Percentiles rank a stretch among this genome's conserved stretches.
Evolutionary conservation across 1,284 basidiomycete species (phyloP).

Genomic region (Irpex lacteus): DNA sequence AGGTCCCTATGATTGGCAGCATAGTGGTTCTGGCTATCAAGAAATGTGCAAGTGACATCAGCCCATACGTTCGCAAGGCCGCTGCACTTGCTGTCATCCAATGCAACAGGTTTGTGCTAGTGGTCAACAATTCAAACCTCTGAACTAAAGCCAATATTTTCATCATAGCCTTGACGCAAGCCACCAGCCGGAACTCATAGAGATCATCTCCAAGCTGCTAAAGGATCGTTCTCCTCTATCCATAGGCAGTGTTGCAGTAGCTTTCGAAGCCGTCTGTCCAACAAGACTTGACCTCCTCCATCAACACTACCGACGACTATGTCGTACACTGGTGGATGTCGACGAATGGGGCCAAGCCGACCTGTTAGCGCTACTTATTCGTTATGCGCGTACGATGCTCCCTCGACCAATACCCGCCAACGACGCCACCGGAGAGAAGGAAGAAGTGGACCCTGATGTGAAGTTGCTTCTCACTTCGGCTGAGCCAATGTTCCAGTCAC

Average conservation of each 20-base stretch:
- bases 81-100: constrained; percentile 90
- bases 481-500: constrained; percentile 78
- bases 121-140: not conserved
- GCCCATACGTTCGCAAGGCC: constrained; percentile 92
- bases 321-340: constrained; percentile 81
- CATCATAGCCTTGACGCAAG: constrained; percentile 66
- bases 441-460: constrained; percentile 73
- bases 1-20: constrained; percentile 82
- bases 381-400: constrained; percentile 87
- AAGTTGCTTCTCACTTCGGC: constrained; percentile 72
- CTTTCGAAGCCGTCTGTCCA: constrained; percentile 84
- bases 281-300: constrained; percentile 86
- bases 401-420: constrained; percentile 51
- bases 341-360: constrained; percentile 97
- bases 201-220: constrained; percentile 74
- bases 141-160: not conserved
- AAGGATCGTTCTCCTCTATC: constrained; percentile 86
- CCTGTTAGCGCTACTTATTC: constrained; percentile 73
- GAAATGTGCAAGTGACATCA: constrained; percentile 87
- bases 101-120: constrained; percentile 69
- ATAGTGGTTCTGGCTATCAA: constrained; percentile 88
- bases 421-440: constrained; percentile 28
- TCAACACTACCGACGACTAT: constrained; percentile 84
- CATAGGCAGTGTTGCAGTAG: constrained; percentile 82
- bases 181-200: constrained; percentile 71